phyloP scores from a whole-genome alignment of 345 rosid species.

The Carallia brachiata region DNA sequence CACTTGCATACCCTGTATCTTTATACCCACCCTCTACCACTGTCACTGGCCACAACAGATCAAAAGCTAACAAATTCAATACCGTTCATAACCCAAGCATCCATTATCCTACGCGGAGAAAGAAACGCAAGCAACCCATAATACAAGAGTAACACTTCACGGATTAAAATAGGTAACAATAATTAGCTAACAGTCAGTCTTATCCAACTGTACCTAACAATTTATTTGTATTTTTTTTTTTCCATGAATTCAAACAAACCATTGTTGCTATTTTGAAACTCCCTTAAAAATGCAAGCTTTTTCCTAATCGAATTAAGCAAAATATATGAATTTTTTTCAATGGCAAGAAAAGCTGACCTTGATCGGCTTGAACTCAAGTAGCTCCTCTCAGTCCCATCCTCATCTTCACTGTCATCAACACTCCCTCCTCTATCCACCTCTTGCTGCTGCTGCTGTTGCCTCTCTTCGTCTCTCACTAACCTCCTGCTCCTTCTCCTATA shows the following conservation, averaged over 20 bases:
- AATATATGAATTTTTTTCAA: background rate
- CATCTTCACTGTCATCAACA: constrained; percentile 24
- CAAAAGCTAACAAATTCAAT: background rate
- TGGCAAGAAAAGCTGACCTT: constrained; percentile 32
- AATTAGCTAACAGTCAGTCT: too few species aligned
- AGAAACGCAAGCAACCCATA: background rate
- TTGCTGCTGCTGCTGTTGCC: constrained; percentile 16
- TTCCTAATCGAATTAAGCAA: background rate
- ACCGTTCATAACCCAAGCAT: background rate
- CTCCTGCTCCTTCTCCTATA: constrained; percentile 58
- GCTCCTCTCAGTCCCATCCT: constrained; percentile 34
- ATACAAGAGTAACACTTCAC: background rate
- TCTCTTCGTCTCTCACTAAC: constrained; percentile 49
- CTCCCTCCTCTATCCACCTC: constrained; percentile 20
- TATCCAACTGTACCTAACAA: too few species aligned
- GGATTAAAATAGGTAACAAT: too few species aligned
- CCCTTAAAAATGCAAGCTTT: too few species aligned
- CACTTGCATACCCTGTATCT: too few species aligned
- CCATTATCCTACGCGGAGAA: too few species aligned
- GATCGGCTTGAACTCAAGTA: constrained; percentile 37
- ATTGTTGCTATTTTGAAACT: too few species aligned
- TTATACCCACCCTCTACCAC: too few species aligned
- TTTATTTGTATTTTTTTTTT: too few species aligned
- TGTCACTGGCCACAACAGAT: too few species aligned
- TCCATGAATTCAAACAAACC: too few species aligned